These are phyloP conservation scores for Citrus mangshanensis DNA, from an alignment of 345 rosid genomes.

Conservation along the genomic window DNA sequence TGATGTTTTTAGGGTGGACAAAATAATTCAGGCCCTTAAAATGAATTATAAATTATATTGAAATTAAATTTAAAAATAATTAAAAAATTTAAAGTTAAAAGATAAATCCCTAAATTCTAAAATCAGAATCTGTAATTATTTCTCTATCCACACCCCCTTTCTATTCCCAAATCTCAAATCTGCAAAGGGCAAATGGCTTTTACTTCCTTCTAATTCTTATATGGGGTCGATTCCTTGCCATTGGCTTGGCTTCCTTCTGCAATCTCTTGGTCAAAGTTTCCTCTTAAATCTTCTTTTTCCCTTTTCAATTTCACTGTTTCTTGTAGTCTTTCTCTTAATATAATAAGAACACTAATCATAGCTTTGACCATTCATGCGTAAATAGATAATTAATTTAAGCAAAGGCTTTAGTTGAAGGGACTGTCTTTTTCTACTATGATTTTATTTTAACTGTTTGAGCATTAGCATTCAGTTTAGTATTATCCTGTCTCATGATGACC, in stretches of 20 bases:
- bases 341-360: background rate
- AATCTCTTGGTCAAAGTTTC: constrained; percentile 44
- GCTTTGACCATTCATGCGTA: background rate
- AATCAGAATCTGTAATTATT: too few species aligned
- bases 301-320: background rate
- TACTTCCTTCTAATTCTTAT: constrained; percentile 58
- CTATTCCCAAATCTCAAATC: too few species aligned
- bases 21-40: too few species aligned
- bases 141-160: too few species aligned
- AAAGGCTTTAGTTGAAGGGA: background rate
- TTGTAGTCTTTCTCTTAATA: too few species aligned
- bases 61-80: too few species aligned
- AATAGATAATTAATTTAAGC: background rate
- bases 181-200: too few species aligned
- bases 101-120: too few species aligned
- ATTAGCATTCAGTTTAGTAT: background rate
- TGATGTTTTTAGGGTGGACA: too few species aligned
- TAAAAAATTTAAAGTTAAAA: too few species aligned
- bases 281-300: background rate
- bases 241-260: constrained; percentile 57
- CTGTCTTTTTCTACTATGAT: background rate
- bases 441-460: background rate
- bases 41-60: too few species aligned
- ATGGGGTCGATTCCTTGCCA: constrained; percentile 72
- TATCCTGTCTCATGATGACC: background rate